These are phyloP conservation scores for Takakia lepidozioides DNA, from an alignment of 225 moss, liverwort and hornwort genomes.

Conservation along the genomic window DNA sequence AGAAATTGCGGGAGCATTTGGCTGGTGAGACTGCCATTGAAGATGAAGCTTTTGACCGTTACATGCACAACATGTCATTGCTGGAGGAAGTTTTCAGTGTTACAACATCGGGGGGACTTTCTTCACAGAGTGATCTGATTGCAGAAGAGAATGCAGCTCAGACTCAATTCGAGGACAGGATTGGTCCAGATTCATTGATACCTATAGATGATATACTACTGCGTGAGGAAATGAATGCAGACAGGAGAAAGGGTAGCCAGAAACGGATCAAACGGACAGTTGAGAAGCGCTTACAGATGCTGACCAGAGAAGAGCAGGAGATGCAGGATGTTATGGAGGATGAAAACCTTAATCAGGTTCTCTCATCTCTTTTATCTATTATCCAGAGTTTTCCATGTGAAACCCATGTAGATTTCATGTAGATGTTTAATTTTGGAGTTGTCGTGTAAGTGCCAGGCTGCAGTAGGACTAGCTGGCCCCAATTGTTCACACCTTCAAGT, in stretches of 20 bases:
- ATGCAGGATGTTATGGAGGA: constrained; percentile 49
- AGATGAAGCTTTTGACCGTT: constrained; percentile 93
- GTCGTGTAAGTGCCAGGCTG: too few relatives aligned
- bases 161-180: constrained; percentile 22
- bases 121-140: constrained; percentile 44
- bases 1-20: constrained; percentile 60
- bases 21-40: constrained; percentile 54
- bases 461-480: too few relatives aligned
- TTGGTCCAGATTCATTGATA: constrained; percentile 28
- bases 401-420: too few relatives aligned
- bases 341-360: constrained; percentile 48
- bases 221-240: constrained; percentile 47
- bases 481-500: too few relatives aligned
- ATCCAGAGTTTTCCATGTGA: too few relatives aligned
- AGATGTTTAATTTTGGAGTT: too few relatives aligned
- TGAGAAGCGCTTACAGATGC: constrained; percentile 46
- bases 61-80: constrained; percentile 60
- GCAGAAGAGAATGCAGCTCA: constrained; percentile 29
- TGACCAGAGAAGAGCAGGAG: constrained; percentile 58
- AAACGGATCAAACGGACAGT: constrained; percentile 44
- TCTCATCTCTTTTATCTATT: too few relatives aligned
- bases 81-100: constrained; percentile 77
- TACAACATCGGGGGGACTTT: constrained; percentile 44
- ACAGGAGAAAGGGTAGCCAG: constrained; percentile 54
- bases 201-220: constrained; percentile 61